Base-by-base conservation (phyloP, 352 stramenopile species). In the Phytophthora agathidicida region DNA sequence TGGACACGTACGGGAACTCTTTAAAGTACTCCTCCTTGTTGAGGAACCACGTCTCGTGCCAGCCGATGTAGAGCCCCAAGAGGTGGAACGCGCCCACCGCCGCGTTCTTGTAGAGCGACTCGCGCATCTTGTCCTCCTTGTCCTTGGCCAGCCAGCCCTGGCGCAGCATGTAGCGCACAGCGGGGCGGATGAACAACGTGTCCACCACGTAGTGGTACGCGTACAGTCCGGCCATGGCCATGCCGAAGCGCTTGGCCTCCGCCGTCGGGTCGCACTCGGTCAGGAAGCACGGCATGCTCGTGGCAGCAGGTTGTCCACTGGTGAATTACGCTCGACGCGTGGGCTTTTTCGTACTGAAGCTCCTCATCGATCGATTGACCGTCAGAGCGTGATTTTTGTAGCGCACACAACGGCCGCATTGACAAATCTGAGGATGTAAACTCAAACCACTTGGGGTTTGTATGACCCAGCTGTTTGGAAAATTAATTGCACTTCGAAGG, bases 41-140 rank as follows among this genome's bases (percentile, higher is more conserved):
- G 55, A 93, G 77, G 49, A 86, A 93, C 83, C 83, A 93, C 62
- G 83, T 64, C 62, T 93, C 52, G 49, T 72, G 57, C 64, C 66
- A 68, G 28, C 77, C 76, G 32, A 89, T 73, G 68, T 88, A 91
- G 3, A 87, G 52, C 0, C 83, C 83, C 6, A 91, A 49, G 23
- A 68, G 5, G 45, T 85, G 83, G 68, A 91, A 86, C 38, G 75
- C 68, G 37, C 75, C 75, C 11, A 93, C 83, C 3, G 81, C 77
- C 8, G 73, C 81, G 63, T 90, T 93, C 74, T 93, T 93, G 73
- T 85, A 93, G 20, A 91, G 61, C 33, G 80, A 91, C 73, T 93
- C 83, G 65, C 83, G 83, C 73, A 89, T 88, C 71, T 93, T 93
- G 73, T 91, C 83, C 54, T 64, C 50, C 68, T 91, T 91, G 45